Base-by-base conservation (phyloP, 2,329 filamentous ascomycete species). In the Colletotrichum neosansevieriae region DNA sequence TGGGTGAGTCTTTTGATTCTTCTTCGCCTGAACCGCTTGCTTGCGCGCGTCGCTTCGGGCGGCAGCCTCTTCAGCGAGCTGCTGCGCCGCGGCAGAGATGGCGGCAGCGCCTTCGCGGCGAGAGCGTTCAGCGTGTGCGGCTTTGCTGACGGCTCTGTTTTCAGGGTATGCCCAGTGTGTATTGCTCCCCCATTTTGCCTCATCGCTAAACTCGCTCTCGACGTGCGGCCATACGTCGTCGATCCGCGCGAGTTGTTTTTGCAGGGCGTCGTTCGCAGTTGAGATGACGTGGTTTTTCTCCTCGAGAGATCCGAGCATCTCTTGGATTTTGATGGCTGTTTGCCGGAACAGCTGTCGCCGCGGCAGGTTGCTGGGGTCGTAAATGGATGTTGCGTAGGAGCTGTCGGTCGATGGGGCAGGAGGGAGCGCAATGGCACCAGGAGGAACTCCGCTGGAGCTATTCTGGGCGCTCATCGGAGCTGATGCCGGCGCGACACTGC, bases 281-380 rank as follows among this genome's bases (percentile, higher is more conserved):
- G 93, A 92, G 64, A 98, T 92, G 73, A 99, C 96, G 73, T 98
- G 94, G 73, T 98, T 97, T 82, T 99, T 99, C 81, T 99, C 96
- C 76, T 99, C 96, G 42, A 98, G 87, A 1, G 94, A 95, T 54
- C 94, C 89, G 50, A 98, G 89, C 84, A 98, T 92, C 73, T 94
- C 92, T 72, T 91, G 89, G 59, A 97, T 91, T 72, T 92, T 91
- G 74, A 89, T 86, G 42, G 94, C 91, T 60, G 95, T 89, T 69
- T 93, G 90, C 74, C 90, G 89, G 77, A 95, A 97, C 47, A 94
- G 84, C 74, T 92, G 88, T 72, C 93, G 89, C 71, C 91, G 88
- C 59, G 86, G 86, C 49, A 92, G 77, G 74, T 92, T 91, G 73
- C 83, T 83, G 40, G 83, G 81, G 72, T 88, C 85, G 76, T 84